Percentiles rank a stretch among this genome's conserved stretches.
Conservation (phyloP, 164 flowering plant genomes). For the Tinospora cordifolia region DNA sequence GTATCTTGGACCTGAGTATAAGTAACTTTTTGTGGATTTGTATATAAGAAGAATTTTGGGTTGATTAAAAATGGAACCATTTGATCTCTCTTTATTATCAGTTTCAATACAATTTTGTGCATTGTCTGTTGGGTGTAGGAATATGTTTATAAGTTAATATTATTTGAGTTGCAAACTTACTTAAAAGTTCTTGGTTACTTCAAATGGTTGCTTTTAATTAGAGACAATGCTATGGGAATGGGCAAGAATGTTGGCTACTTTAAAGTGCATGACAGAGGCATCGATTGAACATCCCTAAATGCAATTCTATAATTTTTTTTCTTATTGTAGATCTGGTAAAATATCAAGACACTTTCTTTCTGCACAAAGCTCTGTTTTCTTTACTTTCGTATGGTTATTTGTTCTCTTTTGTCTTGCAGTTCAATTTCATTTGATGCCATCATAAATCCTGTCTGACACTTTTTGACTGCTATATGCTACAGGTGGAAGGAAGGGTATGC, state of each 20-base stretch:
- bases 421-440: not conserved
- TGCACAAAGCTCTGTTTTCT: not conserved
- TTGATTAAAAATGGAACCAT: not conserved
- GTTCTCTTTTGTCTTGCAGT: not conserved
- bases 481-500: conserved; percentile 90
- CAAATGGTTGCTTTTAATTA: not conserved
- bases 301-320: not conserved
- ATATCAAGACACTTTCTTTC: not conserved
- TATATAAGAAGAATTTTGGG: not conserved
- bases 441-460: not conserved
- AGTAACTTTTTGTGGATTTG: not conserved
- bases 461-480: conserved; percentile 8
- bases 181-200: not conserved
- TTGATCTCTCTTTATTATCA: not conserved
- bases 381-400: not conserved
- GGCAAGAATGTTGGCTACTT: not conserved
- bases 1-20: not conserved
- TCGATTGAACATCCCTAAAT: not conserved
- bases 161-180: not conserved
- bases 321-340: not conserved
- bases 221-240: not conserved
- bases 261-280: not conserved
- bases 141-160: not conserved
- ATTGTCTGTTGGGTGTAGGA: not conserved
- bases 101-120: not conserved